Conservation (phyloP, 768 basidiomycete genomes). For the Podaxis sp. region DNA sequence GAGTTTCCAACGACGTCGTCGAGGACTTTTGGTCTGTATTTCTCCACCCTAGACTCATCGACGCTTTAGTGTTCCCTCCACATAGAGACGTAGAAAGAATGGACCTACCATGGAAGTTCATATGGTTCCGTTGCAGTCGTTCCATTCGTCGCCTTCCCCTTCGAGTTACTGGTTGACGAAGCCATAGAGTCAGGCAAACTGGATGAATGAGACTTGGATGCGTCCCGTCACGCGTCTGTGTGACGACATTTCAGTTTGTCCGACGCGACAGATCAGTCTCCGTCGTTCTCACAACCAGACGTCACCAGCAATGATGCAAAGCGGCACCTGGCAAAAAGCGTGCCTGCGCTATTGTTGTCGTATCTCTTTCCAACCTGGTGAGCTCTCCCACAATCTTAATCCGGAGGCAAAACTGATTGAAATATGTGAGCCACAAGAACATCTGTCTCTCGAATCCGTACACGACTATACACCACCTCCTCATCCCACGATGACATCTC, state of each 20-base stretch:
- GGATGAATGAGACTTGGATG: conserved; percentile 20
- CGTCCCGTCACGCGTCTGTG: conserved; percentile 25
- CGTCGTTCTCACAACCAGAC: conserved; percentile 21
- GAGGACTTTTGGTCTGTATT: conserved; percentile 81
- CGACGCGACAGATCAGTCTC: background rate
- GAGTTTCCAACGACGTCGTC: conserved; percentile 93
- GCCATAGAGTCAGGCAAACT: conserved; percentile 37
- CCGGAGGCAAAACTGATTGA: conserved; percentile 1
- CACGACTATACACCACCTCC: background rate
- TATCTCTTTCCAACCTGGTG: conserved; percentile 2
- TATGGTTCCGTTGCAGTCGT: conserved; percentile 50
- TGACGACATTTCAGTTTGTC: background rate
- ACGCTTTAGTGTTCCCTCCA: background rate
- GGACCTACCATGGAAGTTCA: conserved; percentile 77
- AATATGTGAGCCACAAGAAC: conserved; percentile 6
- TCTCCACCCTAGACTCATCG: conserved; percentile 83
- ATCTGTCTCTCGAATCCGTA: background rate
- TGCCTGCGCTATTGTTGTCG: background rate
- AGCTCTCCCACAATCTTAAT: background rate
- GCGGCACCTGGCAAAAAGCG: conserved; percentile 1
- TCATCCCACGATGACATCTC: conserved; percentile 22
- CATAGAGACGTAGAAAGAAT: background rate
- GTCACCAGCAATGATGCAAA: background rate
- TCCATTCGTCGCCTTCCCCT: conserved; percentile 45
- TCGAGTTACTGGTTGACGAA: conserved; percentile 36